phyloP scores from a whole-genome alignment of 2,329 filamentous ascomycete genomes.

The Mariannaea elegans region DNA sequence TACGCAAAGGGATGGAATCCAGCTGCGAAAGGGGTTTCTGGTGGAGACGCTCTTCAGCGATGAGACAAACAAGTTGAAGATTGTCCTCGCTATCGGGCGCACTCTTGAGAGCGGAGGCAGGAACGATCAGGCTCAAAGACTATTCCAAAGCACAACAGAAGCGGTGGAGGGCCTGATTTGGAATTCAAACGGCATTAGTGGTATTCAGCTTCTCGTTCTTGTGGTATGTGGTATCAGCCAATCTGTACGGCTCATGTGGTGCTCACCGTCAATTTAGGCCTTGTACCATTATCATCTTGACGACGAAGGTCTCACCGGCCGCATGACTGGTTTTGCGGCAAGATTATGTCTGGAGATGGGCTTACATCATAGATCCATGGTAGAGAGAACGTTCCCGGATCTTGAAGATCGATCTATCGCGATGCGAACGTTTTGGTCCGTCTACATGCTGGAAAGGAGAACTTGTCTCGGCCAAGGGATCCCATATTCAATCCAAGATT shows the following conservation, averaged over 20 bases:
- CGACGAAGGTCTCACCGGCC: slow-evolving; percentile 9
- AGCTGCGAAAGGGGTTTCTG: not conserved
- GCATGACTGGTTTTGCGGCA: slow-evolving; percentile 14
- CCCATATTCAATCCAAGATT: slow-evolving; percentile 12
- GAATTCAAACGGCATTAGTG: not conserved
- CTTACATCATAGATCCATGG: not conserved
- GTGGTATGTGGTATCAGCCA: not conserved
- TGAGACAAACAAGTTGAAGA: slow-evolving; percentile 13
- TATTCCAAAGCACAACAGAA: slow-evolving; percentile 5
- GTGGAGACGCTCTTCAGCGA: slow-evolving; percentile 6
- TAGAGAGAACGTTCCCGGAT: slow-evolving; percentile 1
- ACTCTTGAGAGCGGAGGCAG: slow-evolving; percentile 2
- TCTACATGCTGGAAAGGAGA: slow-evolving; percentile 17
- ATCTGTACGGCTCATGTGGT: not conserved
- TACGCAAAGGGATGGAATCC: not conserved
- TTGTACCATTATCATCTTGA: slow-evolving; percentile 13
- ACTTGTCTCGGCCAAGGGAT: slow-evolving; percentile 10
- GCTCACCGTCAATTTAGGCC: not conserved
- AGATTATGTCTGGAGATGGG: slow-evolving; percentile 16
- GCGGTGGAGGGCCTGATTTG: slow-evolving; percentile 9
- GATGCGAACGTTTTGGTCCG: slow-evolving; percentile 6
- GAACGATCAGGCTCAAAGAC: slow-evolving; percentile 9
- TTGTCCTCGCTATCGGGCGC: slow-evolving; percentile 10
- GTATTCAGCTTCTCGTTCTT: slow-evolving; percentile 8
- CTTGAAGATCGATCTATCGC: not conserved